A percentile compares a stretch with the other conserved stretches of the same genome.
phyloP scores from a whole-genome alignment of 768 basidiomycete genomes.

The Leccinum disarticulatum region DNA sequence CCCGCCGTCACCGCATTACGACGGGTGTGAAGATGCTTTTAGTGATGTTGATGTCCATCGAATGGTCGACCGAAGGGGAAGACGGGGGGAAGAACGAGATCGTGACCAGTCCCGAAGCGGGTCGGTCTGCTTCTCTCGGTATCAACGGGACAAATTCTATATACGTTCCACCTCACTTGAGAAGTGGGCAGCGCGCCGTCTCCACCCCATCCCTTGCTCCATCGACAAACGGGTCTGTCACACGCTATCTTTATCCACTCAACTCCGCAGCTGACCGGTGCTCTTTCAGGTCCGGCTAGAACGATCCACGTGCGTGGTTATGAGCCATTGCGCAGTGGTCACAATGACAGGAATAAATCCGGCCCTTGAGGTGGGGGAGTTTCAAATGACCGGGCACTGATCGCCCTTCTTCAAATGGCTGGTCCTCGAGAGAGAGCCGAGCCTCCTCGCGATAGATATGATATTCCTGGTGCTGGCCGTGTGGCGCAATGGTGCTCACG shows the following conservation, averaged over 20 bases:
- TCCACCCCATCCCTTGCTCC: constrained; percentile 42
- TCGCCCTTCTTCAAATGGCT: constrained; percentile 38
- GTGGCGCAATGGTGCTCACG: constrained; percentile 90
- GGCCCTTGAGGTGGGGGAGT: constrained; percentile 37
- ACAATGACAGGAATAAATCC: constrained; percentile 36
- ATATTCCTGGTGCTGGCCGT: constrained; percentile 52
- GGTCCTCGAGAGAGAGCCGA: constrained; percentile 35
- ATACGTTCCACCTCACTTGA: constrained; percentile 88
- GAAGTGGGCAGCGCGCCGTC: constrained; percentile 83
- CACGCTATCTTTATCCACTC: constrained; percentile 13
- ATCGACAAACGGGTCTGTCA: constrained; percentile 53
- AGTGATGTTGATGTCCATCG: too few species aligned
- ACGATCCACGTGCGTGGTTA: constrained; percentile 63
- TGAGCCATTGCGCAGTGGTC: constrained; percentile 42
- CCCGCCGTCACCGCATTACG: too few species aligned
- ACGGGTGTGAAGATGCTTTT: too few species aligned
- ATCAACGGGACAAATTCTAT: constrained; percentile 69
- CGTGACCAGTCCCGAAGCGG: too few species aligned
- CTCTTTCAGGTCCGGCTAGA: constrained; percentile 62
- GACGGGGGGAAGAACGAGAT: too few species aligned
- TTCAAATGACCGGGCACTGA: constrained; percentile 43
- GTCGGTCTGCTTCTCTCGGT: constrained; percentile 77
- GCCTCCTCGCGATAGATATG: constrained; percentile 53
- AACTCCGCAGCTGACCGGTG: constrained; percentile 18
- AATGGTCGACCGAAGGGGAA: too few species aligned